Percentiles rank a stretch among this genome's conserved stretches.
phyloP scores from a whole-genome alignment of 768 basidiomycete species.

The Podaxis mareebaensis region DNA sequence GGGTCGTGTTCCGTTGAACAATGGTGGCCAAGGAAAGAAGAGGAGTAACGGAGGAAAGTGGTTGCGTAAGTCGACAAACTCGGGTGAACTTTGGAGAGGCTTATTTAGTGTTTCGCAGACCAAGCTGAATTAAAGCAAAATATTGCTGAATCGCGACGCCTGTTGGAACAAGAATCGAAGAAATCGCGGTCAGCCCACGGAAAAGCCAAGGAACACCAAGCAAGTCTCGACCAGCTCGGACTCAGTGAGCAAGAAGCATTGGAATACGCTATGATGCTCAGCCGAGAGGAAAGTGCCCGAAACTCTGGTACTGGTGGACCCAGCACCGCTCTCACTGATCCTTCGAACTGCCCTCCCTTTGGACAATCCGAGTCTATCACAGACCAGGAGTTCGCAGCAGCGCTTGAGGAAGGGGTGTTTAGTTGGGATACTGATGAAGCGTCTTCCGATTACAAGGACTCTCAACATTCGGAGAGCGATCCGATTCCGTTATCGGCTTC shows the following conservation, averaged over 20 bases:
- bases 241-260: slow-evolving; percentile 73
- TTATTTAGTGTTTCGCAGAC: slow-evolving; percentile 37
- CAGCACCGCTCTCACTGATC: neutral
- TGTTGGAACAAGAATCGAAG: slow-evolving; percentile 53
- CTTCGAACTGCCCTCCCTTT: neutral
- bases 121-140: slow-evolving; percentile 63
- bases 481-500: slow-evolving; percentile 5
- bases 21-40: slow-evolving; percentile 33
- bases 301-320: slow-evolving; percentile 20
- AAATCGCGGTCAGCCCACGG: slow-evolving; percentile 37
- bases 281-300: slow-evolving; percentile 65
- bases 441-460: neutral
- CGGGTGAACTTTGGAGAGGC: neutral
- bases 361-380: neutral
- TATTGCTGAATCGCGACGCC: slow-evolving; percentile 56
- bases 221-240: slow-evolving; percentile 61
- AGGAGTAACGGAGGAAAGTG: slow-evolving; percentile 39
- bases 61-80: slow-evolving; percentile 37
- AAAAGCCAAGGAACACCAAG: slow-evolving; percentile 58
- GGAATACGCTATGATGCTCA: slow-evolving; percentile 83
- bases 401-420: slow-evolving; percentile 56
- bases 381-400: slow-evolving; percentile 13
- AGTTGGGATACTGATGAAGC: slow-evolving; percentile 47
- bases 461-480: slow-evolving; percentile 6
- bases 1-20: slow-evolving; percentile 27